Evolutionary conservation across 495 filamentous ascomycete genomes (phyloP), one percentile per base, ranked within the genome.

Genomic region (Echria macrotheca): DNA sequence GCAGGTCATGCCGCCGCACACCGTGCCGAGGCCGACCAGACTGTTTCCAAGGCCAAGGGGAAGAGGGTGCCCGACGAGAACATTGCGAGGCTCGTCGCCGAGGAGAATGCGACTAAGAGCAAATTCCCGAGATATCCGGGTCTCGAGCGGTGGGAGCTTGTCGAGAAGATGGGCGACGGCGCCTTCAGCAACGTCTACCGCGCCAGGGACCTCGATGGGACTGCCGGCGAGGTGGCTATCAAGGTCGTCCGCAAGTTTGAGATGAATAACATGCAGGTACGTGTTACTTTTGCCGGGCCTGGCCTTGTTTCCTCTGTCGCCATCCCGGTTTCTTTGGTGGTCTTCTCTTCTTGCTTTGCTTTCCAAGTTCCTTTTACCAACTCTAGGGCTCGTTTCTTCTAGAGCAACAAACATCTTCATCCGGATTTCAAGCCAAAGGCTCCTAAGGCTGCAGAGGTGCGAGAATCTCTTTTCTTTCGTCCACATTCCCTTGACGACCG

Each of bases 121-220:
- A 94, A 91, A 62, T 81, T 97, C 64, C 93, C 94, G 22, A 81
- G 71, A 53, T 97, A 98, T 60, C 91, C 93, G 4, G 91, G 91
- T 28, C 70, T 98, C 18, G 94, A 97, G 50, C 76, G 93, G 55
- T 98, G 86, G 84, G 81, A 85, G 45, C 66, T 98, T 33, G 5
- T 95, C 31, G 91, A 97, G 68, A 98, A 98, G 76, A 98, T 98
- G 93, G 93, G 93, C 44, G 93, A 98, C 58, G 93, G 93, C 43
- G 93, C 93, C 35, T 98, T 98, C 76, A 96, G 91, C 74, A 98
- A 98, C 53, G 93, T 98, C 47, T 98, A 96, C 65, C 82, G 87
- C 3, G 93, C 94, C 14, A 75, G 73, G 49, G 94, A 98, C 66
- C 74, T 71, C 25, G 58, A 73, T 15, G 82, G 83, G 17, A 71